phyloP scores from a whole-genome alignment of 148 eudicot species.

The Limonium bicolor region DNA sequence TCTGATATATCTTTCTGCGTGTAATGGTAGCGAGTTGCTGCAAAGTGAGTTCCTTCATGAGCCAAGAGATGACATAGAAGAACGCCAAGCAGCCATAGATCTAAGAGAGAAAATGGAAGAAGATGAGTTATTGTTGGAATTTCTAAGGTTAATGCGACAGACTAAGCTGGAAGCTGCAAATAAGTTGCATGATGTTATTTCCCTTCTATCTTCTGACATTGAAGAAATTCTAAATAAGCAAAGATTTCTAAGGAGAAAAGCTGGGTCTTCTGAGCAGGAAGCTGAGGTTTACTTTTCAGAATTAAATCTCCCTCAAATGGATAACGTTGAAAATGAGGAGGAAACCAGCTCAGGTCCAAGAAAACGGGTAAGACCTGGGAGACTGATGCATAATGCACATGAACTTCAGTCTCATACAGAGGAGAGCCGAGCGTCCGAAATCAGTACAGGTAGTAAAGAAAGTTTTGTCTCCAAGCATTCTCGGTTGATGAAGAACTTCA shows the following conservation, averaged over 20 bases:
- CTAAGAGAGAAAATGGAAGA: conserved; percentile 80
- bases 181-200: conserved; percentile 50
- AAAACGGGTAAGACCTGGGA: conserved; percentile 34
- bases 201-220: conserved; percentile 67
- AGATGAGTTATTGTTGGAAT: conserved; percentile 71
- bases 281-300: conserved; percentile 17
- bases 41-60: conserved; percentile 85
- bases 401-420: conserved; percentile 18
- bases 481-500: conserved; percentile 70
- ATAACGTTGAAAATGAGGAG: conserved; percentile 24
- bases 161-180: conserved; percentile 62
- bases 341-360: conserved; percentile 24
- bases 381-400: conserved; percentile 10
- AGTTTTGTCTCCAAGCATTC: conserved; percentile 38
- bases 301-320: conserved; percentile 13
- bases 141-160: conserved; percentile 46
- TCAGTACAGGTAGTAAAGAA: conserved; percentile 17
- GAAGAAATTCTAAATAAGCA: conserved; percentile 56
- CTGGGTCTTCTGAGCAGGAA: conserved; percentile 17
- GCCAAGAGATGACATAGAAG: conserved; percentile 52
- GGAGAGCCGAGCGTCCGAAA: conserved; percentile 21
- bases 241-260: conserved; percentile 30
- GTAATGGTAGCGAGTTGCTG: conserved; percentile 67
- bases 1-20: no score
- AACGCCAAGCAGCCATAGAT: conserved; percentile 71